Evolutionary conservation across 495 filamentous ascomycete genomes (phyloP).

Genomic region (Penicillium cosmopolitanum): DNA sequence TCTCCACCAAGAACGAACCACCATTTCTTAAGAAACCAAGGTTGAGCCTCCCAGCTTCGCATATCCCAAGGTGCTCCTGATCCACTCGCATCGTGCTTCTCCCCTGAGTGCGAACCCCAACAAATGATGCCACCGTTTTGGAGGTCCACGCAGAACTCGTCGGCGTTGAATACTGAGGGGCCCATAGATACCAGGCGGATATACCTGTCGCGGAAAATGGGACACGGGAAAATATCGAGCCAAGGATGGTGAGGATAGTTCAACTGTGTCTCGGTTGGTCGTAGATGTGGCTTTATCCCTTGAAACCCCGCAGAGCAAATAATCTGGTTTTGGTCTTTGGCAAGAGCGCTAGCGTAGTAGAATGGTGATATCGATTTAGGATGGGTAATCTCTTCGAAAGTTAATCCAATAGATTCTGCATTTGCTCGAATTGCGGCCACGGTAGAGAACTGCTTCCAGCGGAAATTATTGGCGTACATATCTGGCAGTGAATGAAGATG

Average conservation of each 20-base stretch:
- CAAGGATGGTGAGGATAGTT: neutral
- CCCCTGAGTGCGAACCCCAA: neutral
- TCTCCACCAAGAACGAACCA: neutral
- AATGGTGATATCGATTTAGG: neutral
- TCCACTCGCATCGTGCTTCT: neutral
- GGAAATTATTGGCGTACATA: neutral
- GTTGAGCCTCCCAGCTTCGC: neutral
- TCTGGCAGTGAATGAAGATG: neutral
- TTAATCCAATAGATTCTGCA: neutral
- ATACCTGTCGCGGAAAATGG: neutral
- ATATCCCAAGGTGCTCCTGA: neutral
- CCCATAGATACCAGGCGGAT: neutral
- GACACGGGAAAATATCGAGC: neutral
- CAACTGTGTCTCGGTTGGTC: neutral
- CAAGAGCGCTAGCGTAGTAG: neutral
- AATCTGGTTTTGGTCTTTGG: neutral
- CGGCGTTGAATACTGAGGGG: neutral
- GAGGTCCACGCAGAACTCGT: neutral
- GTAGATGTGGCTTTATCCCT: neutral
- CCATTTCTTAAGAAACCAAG: conserved; percentile 1
- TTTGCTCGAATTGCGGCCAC: neutral
- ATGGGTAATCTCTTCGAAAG: neutral
- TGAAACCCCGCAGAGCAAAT: neutral
- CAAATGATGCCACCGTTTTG: neutral
- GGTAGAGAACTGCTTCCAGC: neutral